Percentiles rank a stretch among this genome's conserved stretches.
Conservation (phyloP, 1,284 basidiomycete genomes). For the Papiliotrema fonsecae region DNA sequence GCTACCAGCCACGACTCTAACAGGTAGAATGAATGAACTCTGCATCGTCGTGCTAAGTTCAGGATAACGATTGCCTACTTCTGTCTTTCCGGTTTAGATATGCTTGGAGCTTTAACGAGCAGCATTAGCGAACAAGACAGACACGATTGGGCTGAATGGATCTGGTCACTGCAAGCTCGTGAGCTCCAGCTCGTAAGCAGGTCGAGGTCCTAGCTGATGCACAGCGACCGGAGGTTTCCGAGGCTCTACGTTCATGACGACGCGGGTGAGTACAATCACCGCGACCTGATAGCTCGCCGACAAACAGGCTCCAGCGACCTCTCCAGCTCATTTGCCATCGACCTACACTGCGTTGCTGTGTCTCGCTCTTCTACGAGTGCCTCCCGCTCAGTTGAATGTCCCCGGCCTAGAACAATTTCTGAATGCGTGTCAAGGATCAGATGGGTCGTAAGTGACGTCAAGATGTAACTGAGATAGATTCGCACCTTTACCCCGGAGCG, state of each 20-base stretch:
- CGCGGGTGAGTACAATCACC: constrained; percentile 23
- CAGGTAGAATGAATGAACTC: constrained; percentile 25
- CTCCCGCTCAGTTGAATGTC: constrained; percentile 64
- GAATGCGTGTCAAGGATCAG: constrained; percentile 62
- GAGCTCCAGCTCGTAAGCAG: constrained; percentile 8
- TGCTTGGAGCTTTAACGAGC: constrained; percentile 57
- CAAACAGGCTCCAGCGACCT: constrained; percentile 51
- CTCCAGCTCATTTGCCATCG: constrained; percentile 80
- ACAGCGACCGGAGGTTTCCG: constrained; percentile 66
- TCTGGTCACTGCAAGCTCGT: constrained; percentile 74
- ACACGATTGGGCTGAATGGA: constrained; percentile 70
- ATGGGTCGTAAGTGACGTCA: constrained; percentile 65
- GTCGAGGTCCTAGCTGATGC: constrained; percentile 36
- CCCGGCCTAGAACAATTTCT: constrained; percentile 61
- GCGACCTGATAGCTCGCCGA: constrained; percentile 12
- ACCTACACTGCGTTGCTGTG: constrained; percentile 81
- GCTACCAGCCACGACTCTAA: constrained; percentile 45
- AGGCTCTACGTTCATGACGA: constrained; percentile 64
- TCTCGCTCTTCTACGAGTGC: constrained; percentile 76
- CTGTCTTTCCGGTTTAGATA: constrained; percentile 70
- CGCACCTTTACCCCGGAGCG: constrained; percentile 66
- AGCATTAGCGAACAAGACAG: constrained; percentile 55
- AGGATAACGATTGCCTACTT: constrained; percentile 82
- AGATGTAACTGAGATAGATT: constrained; percentile 55
- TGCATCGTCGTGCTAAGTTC: neutral